Conservation (phyloP, 2,329 filamentous ascomycete genomes). For the Diplodia intermedia region DNA sequence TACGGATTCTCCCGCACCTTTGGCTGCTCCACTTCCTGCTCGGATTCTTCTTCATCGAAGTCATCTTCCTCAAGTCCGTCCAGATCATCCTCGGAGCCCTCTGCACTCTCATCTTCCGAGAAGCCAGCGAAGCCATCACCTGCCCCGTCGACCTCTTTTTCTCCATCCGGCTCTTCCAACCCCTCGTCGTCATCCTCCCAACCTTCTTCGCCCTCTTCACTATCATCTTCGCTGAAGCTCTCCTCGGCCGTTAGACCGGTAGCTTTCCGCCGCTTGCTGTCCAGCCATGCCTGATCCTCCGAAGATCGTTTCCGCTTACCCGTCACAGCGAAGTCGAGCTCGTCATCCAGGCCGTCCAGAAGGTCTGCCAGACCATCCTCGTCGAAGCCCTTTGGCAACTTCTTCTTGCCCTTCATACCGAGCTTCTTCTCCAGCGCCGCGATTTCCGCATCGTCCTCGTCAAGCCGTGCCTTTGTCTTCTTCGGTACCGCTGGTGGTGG, state of each 20-base stretch:
- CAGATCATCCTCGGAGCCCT: conserved; percentile 36
- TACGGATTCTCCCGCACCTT: conserved; percentile 83
- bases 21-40: conserved; percentile 45
- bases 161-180: conserved; percentile 42
- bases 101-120: conserved; percentile 37
- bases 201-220: conserved; percentile 37
- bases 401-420: conserved; percentile 79
- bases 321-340: conserved; percentile 48
- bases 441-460: conserved; percentile 87
- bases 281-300: conserved; percentile 68
- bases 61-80: conserved; percentile 40
- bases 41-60: conserved; percentile 42
- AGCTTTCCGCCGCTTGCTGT: conserved; percentile 64
- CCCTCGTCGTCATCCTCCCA: conserved; percentile 46
- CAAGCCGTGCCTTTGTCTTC: conserved; percentile 65
- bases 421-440: conserved; percentile 85
- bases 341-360: conserved; percentile 70
- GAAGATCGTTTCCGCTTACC: conserved; percentile 60
- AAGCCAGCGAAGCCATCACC: conserved; percentile 41
- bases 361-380: conserved; percentile 86
- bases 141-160: conserved; percentile 38
- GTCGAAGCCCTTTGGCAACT: conserved; percentile 72
- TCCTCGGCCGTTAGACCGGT: conserved; percentile 42
- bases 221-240: conserved; percentile 38
- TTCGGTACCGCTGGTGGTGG: conserved; percentile 42